Evolutionary conservation across 371 early-diverging fungal species (phyloP).

Genomic region (Circinella minor): DNA sequence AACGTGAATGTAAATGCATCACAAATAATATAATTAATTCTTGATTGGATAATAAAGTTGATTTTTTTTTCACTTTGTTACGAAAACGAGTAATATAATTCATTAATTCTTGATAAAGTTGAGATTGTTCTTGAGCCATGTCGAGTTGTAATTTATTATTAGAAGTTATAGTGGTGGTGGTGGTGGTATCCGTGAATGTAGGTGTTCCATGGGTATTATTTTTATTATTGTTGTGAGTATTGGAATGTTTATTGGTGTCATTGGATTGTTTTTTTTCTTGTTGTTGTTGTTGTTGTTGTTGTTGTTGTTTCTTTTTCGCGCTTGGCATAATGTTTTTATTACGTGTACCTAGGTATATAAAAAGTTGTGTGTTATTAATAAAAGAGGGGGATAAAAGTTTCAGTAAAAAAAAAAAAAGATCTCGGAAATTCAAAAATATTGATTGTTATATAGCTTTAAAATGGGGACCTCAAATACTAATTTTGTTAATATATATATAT

Average conservation of each 20-base stretch:
- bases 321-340: neutral
- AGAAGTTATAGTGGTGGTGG: too few species aligned
- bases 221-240: neutral
- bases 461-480: too few species aligned
- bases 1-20: constrained; percentile 35
- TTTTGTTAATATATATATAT: too few species aligned
- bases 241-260: neutral
- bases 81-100: constrained; percentile 30
- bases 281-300: too few species aligned
- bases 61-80: constrained; percentile 8
- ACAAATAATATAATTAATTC: constrained; percentile 34
- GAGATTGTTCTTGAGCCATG: constrained; percentile 21
- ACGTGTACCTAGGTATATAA: too few species aligned
- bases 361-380: too few species aligned
- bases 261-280: neutral
- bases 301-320: constrained; percentile 1
- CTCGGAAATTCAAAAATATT: too few species aligned
- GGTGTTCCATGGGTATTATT: neutral
- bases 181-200: too few species aligned
- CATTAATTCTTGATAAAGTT: constrained; percentile 24
- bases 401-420: neutral
- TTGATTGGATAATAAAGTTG: constrained; percentile 8
- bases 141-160: neutral
- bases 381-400: neutral
- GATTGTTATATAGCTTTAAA: too few species aligned